Evolutionary conservation across 2,329 filamentous ascomycete species (phyloP).

Genomic region (Spiromastix sp.): DNA sequence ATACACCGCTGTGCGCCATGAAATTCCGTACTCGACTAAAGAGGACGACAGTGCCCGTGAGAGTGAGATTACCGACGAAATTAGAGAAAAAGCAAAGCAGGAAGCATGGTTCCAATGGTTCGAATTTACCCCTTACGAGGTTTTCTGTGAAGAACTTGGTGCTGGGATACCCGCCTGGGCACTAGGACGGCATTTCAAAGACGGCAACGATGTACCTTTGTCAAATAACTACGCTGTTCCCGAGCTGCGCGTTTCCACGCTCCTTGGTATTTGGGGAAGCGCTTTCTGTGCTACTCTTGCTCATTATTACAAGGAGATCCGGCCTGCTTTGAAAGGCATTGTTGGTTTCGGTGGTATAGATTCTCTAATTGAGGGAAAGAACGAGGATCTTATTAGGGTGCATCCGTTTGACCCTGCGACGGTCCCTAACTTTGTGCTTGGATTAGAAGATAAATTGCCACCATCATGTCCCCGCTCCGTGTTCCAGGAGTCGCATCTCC

Average conservation of each 20-base stretch:
- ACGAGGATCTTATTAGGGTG: conserved; percentile 77
- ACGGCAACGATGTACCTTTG: conserved; percentile 56
- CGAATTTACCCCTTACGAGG: conserved; percentile 87
- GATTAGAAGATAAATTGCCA: conserved; percentile 66
- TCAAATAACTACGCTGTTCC: conserved; percentile 63
- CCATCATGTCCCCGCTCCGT: conserved; percentile 68
- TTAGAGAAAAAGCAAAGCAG: conserved; percentile 39
- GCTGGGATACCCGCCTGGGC: conserved; percentile 95
- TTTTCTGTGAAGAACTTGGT: conserved; percentile 85
- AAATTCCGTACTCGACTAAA: conserved; percentile 60
- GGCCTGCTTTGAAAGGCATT: conserved; percentile 67
- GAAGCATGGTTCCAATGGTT: conserved; percentile 98
- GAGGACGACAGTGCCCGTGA: conserved; percentile 32
- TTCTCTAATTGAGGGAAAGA: conserved; percentile 68
- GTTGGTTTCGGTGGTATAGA: conserved; percentile 69
- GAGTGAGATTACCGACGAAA: conserved; percentile 34
- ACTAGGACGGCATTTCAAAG: conserved; percentile 69
- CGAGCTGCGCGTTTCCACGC: conserved; percentile 69
- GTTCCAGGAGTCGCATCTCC: conserved; percentile 59
- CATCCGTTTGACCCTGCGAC: conserved; percentile 88
- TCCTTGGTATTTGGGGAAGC: conserved; percentile 93
- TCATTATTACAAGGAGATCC: conserved; percentile 90
- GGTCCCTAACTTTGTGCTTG: conserved; percentile 80
- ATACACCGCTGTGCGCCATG: conserved; percentile 89
- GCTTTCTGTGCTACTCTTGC: conserved; percentile 93